Conservation (phyloP, 163 green algal species). For the Trebouxia gelatinosa region DNA sequence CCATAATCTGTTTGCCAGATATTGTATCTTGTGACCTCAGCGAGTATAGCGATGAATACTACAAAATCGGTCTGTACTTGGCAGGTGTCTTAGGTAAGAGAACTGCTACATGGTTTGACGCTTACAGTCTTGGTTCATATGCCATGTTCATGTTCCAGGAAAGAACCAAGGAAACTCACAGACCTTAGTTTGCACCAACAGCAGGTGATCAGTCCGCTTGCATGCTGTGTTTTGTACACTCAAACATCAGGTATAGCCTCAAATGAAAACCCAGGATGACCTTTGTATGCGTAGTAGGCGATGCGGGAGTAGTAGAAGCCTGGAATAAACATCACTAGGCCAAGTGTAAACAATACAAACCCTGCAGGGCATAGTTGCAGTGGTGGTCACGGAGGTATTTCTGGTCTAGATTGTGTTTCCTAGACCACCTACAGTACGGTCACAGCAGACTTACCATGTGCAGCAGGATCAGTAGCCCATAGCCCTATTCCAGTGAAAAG, state of each 20-base stretch:
- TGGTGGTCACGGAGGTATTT: not conserved
- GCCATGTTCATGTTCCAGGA: too few relatives aligned
- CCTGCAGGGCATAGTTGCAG: not conserved
- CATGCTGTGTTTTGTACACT: not conserved
- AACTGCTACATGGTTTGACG: too few relatives aligned
- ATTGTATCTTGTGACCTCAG: too few relatives aligned
- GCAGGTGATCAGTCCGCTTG: not conserved
- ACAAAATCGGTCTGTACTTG: too few relatives aligned
- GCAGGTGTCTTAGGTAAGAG: too few relatives aligned
- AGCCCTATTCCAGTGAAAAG: slow-evolving; percentile 20
- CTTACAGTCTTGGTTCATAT: too few relatives aligned
- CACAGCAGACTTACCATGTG: slow-evolving; percentile 11
- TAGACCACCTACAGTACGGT: too few relatives aligned
- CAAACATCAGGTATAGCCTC: slow-evolving; percentile 20
- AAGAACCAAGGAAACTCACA: too few relatives aligned
- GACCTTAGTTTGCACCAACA: too few relatives aligned
- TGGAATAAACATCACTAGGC: slow-evolving; percentile 25
- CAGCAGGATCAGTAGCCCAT: slow-evolving; percentile 22
- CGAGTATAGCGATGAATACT: too few relatives aligned
- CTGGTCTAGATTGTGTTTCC: too few relatives aligned
- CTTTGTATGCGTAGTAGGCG: slow-evolving; percentile 30
- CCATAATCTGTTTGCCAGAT: too few relatives aligned
- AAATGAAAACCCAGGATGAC: slow-evolving; percentile 12
- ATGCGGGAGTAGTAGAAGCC: slow-evolving; percentile 28
- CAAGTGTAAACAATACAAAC: slow-evolving; percentile 21